These are phyloP conservation scores for Seiridium cupressi DNA, from an alignment of 2,329 filamentous ascomycete genomes.

Conservation along the genomic window DNA sequence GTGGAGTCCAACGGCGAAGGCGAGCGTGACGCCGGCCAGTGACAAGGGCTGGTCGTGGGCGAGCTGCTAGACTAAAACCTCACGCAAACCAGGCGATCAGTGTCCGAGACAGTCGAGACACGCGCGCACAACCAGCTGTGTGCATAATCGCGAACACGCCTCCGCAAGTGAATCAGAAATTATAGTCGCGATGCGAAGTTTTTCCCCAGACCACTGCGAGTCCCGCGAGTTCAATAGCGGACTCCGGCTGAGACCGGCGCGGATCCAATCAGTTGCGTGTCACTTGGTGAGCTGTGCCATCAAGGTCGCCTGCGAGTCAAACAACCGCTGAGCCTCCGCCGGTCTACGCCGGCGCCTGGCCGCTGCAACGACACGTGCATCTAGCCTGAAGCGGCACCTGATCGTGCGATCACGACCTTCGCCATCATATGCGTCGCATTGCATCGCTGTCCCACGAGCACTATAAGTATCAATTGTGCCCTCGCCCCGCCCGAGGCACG, in stretches of 20 bases:
- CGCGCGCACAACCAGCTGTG: too few relatives aligned
- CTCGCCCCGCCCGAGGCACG: neutral
- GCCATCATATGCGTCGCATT: constrained; percentile 6
- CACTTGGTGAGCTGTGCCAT: neutral
- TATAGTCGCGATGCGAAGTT: too few relatives aligned
- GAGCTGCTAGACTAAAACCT: too few relatives aligned
- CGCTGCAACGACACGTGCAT: neutral
- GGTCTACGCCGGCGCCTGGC: neutral
- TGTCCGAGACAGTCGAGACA: too few relatives aligned
- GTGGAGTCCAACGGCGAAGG: too few relatives aligned
- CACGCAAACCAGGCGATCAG: too few relatives aligned
- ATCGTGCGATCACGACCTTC: constrained; percentile 5
- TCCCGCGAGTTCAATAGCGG: neutral
- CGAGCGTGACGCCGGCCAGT: too few relatives aligned
- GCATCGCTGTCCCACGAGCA: neutral
- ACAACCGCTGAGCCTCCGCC: neutral
- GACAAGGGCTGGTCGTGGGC: too few relatives aligned
- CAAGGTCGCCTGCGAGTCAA: neutral
- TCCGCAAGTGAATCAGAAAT: too few relatives aligned
- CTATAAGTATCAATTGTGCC: neutral
- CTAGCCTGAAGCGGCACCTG: constrained; percentile 6
- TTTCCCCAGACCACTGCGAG: too few relatives aligned
- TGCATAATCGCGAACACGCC: too few relatives aligned
- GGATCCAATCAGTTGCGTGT: neutral
- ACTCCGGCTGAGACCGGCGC: constrained; percentile 8